Evolutionary conservation across 2,329 filamentous ascomycete genomes (phyloP), one percentile per base, ranked within the genome.

Genomic region (Ophiocordyceps robertsii): DNA sequence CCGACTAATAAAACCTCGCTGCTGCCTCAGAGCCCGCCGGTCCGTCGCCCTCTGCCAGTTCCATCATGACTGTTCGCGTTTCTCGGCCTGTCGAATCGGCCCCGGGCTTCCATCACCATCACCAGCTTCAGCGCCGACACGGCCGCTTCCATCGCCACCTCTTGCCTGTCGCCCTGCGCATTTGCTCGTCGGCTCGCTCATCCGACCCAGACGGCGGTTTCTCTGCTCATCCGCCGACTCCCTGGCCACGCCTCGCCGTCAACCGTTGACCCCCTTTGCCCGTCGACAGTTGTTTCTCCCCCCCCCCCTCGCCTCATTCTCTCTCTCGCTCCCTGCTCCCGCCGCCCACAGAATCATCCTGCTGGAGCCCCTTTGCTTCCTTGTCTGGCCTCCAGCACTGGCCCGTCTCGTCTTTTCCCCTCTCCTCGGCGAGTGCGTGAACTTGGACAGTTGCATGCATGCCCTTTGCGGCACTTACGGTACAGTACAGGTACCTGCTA

Each of bases 221-320:
- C 12, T 8, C 33, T 36, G 33, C 33, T 19, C 4, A n/a, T 36
- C 33, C 14, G 33, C 4, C 33, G 16, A 36, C 33, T 36, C 33
- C 33, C 16, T 36, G 33, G 33, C 33, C 33, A 14, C 33, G 33
- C 33, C 33, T 17, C 10, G 17, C 33, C 33, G 33, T 36, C 16
- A 17, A 36, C n/a, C 33, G 33, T 17, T 36, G 33, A 36, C 33
- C 9, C 9, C 4, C 13, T 10, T 19, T 19, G 19, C 19, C 19
- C 3, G 19, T 19, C 31, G 17, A 27, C 11, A 8, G 31, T 21
- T 35, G 19, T 19, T 6, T 37, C 31, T 35, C 14, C 31, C 56
- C 59, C 53, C 54, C 14, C 59, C 53, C 54, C 14, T n/a, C 33
- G 12, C 31, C 31, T 32, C n/a, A n/a, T 32, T 11, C 31, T 32